Evolutionary conservation across 345 rosid species (phyloP).

Genomic region (Clarkia xantiana): DNA sequence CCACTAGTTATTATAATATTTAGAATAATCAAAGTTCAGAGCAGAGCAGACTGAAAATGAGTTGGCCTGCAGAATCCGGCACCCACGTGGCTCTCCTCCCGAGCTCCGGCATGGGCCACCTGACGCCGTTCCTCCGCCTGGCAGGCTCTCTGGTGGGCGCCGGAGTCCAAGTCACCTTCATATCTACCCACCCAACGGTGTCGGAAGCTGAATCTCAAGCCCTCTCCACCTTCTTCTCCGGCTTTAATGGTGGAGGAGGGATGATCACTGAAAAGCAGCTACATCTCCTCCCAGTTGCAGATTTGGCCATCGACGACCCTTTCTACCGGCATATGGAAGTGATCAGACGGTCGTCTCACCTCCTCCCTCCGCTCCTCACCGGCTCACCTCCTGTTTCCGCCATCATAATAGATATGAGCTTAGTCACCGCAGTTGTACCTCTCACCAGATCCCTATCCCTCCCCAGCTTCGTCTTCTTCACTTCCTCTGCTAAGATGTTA

Average conservation of each 20-base stretch:
- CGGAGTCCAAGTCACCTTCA: conserved; percentile 17
- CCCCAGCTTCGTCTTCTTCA: conserved; percentile 24
- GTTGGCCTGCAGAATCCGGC: neutral
- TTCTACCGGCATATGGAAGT: conserved; percentile 16
- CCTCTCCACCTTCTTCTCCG: conserved; percentile 12
- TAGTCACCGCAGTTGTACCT: conserved; percentile 17
- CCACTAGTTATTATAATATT: no score
- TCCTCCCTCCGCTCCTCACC: conserved; percentile 21
- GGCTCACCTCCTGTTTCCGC: conserved; percentile 17
- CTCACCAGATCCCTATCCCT: conserved; percentile 15
- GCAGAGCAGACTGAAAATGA: no score
- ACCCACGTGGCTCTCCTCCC: conserved; percentile 23
- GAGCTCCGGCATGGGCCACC: conserved; percentile 34
- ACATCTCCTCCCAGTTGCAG: conserved; percentile 10
- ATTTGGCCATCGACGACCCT: conserved; percentile 15
- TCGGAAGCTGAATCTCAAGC: conserved; percentile 18
- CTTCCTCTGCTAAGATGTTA: conserved; percentile 29
- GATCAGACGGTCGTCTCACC: conserved; percentile 15
- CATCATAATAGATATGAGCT: conserved; percentile 23
- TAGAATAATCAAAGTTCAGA: no score
- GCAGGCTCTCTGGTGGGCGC: conserved; percentile 13
- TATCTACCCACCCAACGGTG: conserved; percentile 19
- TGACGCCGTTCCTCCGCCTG: conserved; percentile 27
- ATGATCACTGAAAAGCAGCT: conserved; percentile 12
- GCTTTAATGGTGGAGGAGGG: conserved; percentile 11